A percentile compares a stretch with the other conserved stretches of the same genome.
Conservation (phyloP, 176 grass and related monocot species). For the Aegilops sharonensis region DNA sequence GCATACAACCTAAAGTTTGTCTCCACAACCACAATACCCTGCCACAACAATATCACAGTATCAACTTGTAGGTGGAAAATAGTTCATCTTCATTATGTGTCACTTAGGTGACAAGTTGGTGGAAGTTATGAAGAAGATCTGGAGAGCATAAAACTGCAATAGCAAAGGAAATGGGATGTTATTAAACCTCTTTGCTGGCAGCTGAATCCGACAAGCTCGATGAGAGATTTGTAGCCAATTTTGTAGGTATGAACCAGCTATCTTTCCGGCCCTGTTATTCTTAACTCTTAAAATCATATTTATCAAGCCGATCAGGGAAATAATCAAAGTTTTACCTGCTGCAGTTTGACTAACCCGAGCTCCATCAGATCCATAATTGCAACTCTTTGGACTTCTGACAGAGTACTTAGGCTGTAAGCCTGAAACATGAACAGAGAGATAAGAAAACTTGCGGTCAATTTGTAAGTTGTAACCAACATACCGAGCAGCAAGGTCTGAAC, state of each 20-base stretch:
- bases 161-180: conserved; percentile 8
- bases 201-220: conserved; percentile 77
- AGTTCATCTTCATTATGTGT: conserved; percentile 1
- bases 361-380: conserved; percentile 84
- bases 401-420: conserved; percentile 88
- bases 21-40: conserved; percentile 97
- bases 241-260: conserved; percentile 95
- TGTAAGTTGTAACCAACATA: neutral
- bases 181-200: conserved; percentile 74
- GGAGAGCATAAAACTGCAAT: neutral
- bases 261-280: conserved; percentile 67
- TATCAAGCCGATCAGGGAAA: neutral
- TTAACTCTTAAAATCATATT: neutral
- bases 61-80: neutral
- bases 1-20: conserved; percentile 97
- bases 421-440: conserved; percentile 36
- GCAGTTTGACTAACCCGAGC: conserved; percentile 74
- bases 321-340: conserved; percentile 52
- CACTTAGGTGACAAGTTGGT: conserved; percentile 6
- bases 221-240: conserved; percentile 90
- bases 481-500: neutral
- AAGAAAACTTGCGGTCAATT: neutral
- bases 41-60: conserved; percentile 20
- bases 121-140: neutral
- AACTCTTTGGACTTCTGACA: conserved; percentile 70